These are phyloP conservation scores for Epichloe coenophiala DNA, from an alignment of 2,329 filamentous ascomycete species.

Conservation along the genomic window DNA sequence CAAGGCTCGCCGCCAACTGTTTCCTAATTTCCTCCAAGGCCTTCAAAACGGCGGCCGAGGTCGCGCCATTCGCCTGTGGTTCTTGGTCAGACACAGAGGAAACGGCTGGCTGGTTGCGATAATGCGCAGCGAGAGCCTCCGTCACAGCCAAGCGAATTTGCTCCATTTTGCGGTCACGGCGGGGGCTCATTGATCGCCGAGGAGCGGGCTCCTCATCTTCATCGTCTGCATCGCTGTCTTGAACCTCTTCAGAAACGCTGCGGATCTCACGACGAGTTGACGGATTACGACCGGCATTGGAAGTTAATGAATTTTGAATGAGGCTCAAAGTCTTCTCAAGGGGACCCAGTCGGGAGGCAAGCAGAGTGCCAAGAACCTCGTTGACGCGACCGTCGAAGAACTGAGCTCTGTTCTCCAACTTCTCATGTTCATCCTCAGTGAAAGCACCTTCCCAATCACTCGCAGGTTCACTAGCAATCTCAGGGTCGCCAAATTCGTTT, in stretches of 20 bases:
- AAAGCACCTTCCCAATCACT: slow-evolving; percentile 92
- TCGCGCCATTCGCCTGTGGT: slow-evolving; percentile 19
- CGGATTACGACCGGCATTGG: slow-evolving; percentile 39
- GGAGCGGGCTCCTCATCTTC: slow-evolving; percentile 64
- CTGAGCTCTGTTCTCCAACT: slow-evolving; percentile 63
- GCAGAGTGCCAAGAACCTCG: slow-evolving; percentile 62
- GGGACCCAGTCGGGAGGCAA: slow-evolving; percentile 66
- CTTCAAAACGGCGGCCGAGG: slow-evolving; percentile 44
- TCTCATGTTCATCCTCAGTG: slow-evolving; percentile 69
- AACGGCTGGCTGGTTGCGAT: slow-evolving; percentile 24
- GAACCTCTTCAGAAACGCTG: slow-evolving; percentile 54
- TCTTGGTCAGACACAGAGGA: slow-evolving; percentile 11
- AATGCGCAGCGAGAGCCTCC: slow-evolving; percentile 56
- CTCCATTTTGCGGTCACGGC: slow-evolving; percentile 65
- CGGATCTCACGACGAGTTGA: slow-evolving; percentile 46
- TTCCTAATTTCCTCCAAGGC: slow-evolving; percentile 52
- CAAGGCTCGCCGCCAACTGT: slow-evolving; percentile 20
- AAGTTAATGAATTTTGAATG: slow-evolving; percentile 58
- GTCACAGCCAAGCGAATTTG: slow-evolving; percentile 62
- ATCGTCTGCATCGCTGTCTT: slow-evolving; percentile 86
- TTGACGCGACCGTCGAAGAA: slow-evolving; percentile 92
- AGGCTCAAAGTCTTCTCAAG: slow-evolving; percentile 64
- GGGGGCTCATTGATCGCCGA: slow-evolving; percentile 62
- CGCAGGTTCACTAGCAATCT: slow-evolving; percentile 42
- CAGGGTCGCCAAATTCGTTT: slow-evolving; percentile 24